Evolutionary conservation across 331 rosid genomes (phyloP), one percentile per base, ranked within the genome.

Genomic region (Dryas integrifolia): DNA sequence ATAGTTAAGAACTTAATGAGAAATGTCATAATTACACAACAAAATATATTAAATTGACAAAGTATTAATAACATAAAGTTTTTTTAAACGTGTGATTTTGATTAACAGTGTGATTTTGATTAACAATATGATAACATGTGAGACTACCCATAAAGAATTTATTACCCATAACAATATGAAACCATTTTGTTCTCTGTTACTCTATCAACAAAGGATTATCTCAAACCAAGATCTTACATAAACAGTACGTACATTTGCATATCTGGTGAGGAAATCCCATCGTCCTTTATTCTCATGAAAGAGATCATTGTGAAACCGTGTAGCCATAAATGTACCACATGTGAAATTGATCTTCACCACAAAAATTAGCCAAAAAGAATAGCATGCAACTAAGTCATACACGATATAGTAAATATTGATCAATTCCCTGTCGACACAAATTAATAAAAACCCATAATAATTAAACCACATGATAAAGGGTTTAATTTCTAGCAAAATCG

Each of bases 401-500:
- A 30, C 35, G 35, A 30, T 30, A 30, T 30, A 21, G 9, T 2
- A 66, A 12, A 65, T 11, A 65, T 7, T 26, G 38, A 9, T 44
- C 26, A 67, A 3, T 30, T 67, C 30, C 16, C 58, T 67, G 58
- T 67, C 44, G 26, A 67, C 49, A 67, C 39, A 58, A 50, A 1
- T 30, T 30, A 30, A 24, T 3, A 47, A 24, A 61, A 50, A 6
- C 5, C 72, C 45, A 16, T 14, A 69, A 6, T 3, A 16, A 43
- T 30, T 30, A 4, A 8, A 9, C 24, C 60, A 48, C 64, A 67
- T 21, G 8, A 46, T 13, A 40, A 62, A 55, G 48, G 18, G 39
- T 0, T 5, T 49, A 7, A 13, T 13, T 18, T 70, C 66, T 77
- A 52, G 35, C 58, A 75, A 81, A 75, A 55, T 11, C 52, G 1